Base-by-base conservation (phyloP, 495 filamentous ascomycete genomes). In the Neurospora sublineolata region DNA sequence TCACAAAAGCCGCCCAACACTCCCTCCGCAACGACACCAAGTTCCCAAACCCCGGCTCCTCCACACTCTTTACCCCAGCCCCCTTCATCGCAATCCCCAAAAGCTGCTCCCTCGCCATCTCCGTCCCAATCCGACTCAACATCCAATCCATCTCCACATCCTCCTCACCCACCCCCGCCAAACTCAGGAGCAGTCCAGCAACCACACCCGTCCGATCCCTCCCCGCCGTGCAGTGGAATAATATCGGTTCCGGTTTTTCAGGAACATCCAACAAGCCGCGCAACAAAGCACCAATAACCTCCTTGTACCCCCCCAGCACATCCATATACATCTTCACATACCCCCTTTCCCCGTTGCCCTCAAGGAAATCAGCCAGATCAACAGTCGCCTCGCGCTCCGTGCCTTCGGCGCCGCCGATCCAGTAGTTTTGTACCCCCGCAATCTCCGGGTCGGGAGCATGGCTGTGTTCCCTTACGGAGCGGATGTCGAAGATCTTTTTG, bases 131-230 rank as follows among this genome's bases (percentile, higher is more conserved):
- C 42, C 84, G 76, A 38, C 82, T 83, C 37, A 86, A 74, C 70
- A 84, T 73, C 73, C 84, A 91, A 75, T 90, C 89, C 36, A 84
- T 73, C 39, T 77, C 75, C 37, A 89, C 82, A 11, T 77, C 77
- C 4, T 87, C 82, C 7, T 78, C 69, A 6, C 82, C 74, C 39
- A 80, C 80, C 11, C 84, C 85, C 11, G 87, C 85, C 0, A 91
- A 78, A 9, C 82, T 80, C n/a, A 89, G 76, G 8, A 91, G 76
- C 1, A 91, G 72, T 6, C 86, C 87, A 6, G 87, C 80, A 11
- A 90, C 76, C 1, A 90, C 86, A 4, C 89, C 89, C 0, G 89
- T 90, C n/a, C 89, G 83, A 72, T 91, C 88, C 72, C 89, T 87
- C 7, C 89, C 89, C 12, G 88, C 87, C 86, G 85, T 88, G 73